These are phyloP conservation scores for Fraxinus pennsylvanica DNA, from an alignment of 257 asterid species.

Conservation along the genomic window DNA sequence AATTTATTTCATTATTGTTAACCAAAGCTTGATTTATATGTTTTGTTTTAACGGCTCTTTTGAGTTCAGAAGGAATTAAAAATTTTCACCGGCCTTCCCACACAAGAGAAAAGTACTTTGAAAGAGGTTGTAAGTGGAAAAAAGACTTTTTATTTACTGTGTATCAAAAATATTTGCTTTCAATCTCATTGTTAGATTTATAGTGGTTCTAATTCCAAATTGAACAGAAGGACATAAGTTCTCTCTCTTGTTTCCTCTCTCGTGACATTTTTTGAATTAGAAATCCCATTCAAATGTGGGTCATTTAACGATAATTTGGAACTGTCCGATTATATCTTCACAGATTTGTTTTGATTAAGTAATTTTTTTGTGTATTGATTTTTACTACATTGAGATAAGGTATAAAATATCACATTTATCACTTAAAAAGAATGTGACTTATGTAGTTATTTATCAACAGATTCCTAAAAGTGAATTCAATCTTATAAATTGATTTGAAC, in stretches of 20 bases:
- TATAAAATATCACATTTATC: neutral
- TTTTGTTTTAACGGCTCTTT: neutral
- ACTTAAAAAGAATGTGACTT: neutral
- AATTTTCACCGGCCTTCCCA: neutral
- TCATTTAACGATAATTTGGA: neutral
- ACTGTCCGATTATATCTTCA: neutral
- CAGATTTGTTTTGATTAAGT: neutral
- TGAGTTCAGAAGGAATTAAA: neutral
- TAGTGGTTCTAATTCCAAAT: neutral
- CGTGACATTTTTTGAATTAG: neutral
- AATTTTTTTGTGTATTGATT: neutral
- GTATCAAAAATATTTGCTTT: neutral
- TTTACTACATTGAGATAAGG: neutral
- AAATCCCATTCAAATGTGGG: neutral
- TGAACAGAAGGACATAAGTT: neutral
- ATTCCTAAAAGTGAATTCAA: neutral
- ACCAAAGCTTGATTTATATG: neutral
- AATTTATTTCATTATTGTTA: neutral
- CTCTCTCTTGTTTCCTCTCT: neutral
- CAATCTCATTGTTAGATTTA: too few relatives aligned
- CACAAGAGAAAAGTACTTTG: neutral
- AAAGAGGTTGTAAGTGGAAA: neutral
- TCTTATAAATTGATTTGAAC: slow-evolving; percentile 26
- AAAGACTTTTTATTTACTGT: neutral
- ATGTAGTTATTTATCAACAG: neutral